phyloP scores from a whole-genome alignment of 441 rosid species.

The Lepidium campestre region DNA sequence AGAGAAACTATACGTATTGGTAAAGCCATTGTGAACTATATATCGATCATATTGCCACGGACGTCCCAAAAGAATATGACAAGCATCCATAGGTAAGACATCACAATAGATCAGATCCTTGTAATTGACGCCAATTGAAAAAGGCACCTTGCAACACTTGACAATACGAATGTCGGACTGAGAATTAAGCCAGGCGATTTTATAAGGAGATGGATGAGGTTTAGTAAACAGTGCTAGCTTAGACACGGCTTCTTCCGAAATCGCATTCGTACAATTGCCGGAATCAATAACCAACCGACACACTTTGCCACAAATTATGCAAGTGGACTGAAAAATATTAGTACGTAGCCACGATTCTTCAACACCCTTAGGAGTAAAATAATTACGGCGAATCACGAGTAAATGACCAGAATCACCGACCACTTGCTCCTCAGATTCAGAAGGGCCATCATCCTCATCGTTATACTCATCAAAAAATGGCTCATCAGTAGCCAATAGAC shows the following conservation, averaged over 20 bases:
- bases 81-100: background rate
- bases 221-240: background rate
- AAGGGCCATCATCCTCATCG: too few relatives aligned
- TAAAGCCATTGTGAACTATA: background rate
- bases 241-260: background rate
- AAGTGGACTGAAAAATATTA: too few relatives aligned
- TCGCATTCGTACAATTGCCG: background rate
- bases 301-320: background rate
- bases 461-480: too few relatives aligned
- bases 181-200: background rate
- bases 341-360: too few relatives aligned
- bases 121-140: background rate
- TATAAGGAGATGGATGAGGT: background rate
- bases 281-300: background rate
- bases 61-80: background rate
- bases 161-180: background rate
- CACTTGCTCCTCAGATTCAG: too few relatives aligned
- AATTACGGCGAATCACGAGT: too few relatives aligned
- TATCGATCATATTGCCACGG: too few relatives aligned
- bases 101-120: background rate
- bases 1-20: background rate
- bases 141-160: background rate
- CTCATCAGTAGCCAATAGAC: too few relatives aligned
- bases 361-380: too few relatives aligned
- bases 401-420: too few relatives aligned